Evolutionary conservation across 345 rosid genomes (phyloP), one percentile per base, ranked within the genome.

Genomic region (Odontarrhena argentea): DNA sequence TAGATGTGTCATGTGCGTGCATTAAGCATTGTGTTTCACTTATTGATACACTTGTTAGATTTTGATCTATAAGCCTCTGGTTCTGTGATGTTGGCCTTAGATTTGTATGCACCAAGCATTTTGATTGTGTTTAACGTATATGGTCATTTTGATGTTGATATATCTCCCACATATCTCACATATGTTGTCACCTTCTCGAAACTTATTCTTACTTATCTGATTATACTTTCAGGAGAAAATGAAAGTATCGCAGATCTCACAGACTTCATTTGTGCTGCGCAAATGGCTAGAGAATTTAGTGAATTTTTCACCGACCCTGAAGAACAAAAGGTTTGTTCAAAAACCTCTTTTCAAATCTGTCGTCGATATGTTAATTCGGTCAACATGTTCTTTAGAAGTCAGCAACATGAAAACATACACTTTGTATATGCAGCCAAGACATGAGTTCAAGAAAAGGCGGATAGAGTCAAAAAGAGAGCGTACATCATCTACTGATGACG

Each of bases 231-330:
- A 93, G 97, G 96, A 60, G 76, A 82, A 6, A 75, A 78, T 36
- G 80, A 87, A 65, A 63, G 86, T 14, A 68, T 87, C 26, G 80
- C 70, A 2, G 90, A 82, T 70, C 76, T 90, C 68, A 81, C 88
- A 0, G 98, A 90, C 79, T 90, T 90, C 60, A 82, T 93, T 9
- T 78, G 78, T 79, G 97, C 96, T 58, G 96, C 97, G 73, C 87
- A 81, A 65, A 73, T 86, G 78, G 82, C 96, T 13, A 83, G 82
- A 75, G 85, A 70, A 60, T 84, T 74, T 14, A 87, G 78, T 75
- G 88, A 83, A 36, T 77, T 81, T 74, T 52, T 75, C 37, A 73
- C 59, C 10, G 85, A 74, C 41, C 74, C 73, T 68, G 80, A 71
- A 42, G 94, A 80, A 69, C 84, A 68, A 11, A 82, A 81, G 85